Evolutionary conservation across 345 rosid species (phyloP).

Genomic region (Salix brachista): DNA sequence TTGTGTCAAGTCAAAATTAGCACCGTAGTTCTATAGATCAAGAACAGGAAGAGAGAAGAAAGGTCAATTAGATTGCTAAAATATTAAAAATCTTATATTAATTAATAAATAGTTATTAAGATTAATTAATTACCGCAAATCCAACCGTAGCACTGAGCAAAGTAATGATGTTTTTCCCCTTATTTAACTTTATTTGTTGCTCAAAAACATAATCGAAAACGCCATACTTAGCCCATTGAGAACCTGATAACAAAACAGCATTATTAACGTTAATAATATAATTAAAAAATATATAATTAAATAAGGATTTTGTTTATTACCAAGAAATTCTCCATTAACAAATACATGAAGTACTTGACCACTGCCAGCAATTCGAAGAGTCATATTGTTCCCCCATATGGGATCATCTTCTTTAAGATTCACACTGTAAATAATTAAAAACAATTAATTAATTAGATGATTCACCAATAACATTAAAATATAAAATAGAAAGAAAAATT

Average conservation of each 20-base stretch:
- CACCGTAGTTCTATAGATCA: conserved; percentile 16
- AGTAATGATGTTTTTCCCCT: conserved; percentile 10
- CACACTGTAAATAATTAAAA: not conserved
- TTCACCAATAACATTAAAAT: not conserved
- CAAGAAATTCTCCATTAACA: conserved; percentile 14
- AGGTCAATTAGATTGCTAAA: no score
- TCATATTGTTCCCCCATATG: conserved; percentile 5
- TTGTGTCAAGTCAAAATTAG: not conserved
- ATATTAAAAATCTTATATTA: no score
- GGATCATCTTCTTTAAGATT: conserved; percentile 3
- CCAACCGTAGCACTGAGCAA: conserved; percentile 23
- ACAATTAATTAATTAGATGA: not conserved
- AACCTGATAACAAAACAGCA: not conserved
- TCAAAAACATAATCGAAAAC: conserved; percentile 2
- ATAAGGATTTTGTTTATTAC: not conserved
- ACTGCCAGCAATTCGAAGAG: conserved; percentile 5
- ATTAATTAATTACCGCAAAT: conserved; percentile 5
- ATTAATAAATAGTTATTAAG: not conserved
- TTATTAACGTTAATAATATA: not conserved
- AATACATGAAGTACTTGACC: conserved; percentile 19
- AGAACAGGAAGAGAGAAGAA: no score
- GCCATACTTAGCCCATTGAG: conserved; percentile 17
- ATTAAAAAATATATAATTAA: not conserved
- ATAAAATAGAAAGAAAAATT: no score
- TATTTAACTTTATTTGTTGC: conserved; percentile 2